These are phyloP conservation scores for Monosporascus sp. DNA, from an alignment of 2,329 filamentous ascomycete genomes.

Conservation along the genomic window DNA sequence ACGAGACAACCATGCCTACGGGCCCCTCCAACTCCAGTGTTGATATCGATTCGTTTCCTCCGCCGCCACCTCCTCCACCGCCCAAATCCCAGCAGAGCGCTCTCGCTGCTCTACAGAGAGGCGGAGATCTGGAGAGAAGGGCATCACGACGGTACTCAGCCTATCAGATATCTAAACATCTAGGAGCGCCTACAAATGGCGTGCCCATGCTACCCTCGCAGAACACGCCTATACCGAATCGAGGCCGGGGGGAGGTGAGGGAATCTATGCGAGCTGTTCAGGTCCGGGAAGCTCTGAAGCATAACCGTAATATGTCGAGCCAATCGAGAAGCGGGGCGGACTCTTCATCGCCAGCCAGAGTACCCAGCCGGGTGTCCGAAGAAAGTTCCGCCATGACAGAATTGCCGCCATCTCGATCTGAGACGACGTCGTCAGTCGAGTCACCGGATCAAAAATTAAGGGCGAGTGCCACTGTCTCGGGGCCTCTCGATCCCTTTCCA, in stretches of 20 bases:
- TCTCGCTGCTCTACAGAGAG: slow-evolving; percentile 81
- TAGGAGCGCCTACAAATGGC: slow-evolving; percentile 74
- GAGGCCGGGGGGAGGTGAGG: slow-evolving; percentile 69
- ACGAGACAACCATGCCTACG: slow-evolving; percentile 47
- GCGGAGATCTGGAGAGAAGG: slow-evolving; percentile 84
- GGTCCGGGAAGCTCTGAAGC: slow-evolving; percentile 43
- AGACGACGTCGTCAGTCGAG: slow-evolving; percentile 45
- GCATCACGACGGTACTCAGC: slow-evolving; percentile 91
- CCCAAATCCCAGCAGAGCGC: slow-evolving; percentile 84
- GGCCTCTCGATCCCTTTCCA: slow-evolving; percentile 48
- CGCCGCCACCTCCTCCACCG: slow-evolving; percentile 72
- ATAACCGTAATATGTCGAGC: slow-evolving; percentile 43
- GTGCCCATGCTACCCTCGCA: slow-evolving; percentile 83
- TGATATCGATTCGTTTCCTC: slow-evolving; percentile 62
- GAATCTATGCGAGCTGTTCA: slow-evolving; percentile 74
- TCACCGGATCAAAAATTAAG: slow-evolving; percentile 62
- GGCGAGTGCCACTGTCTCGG: slow-evolving; percentile 54
- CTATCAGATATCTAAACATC: slow-evolving; percentile 93
- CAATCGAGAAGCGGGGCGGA: slow-evolving; percentile 45
- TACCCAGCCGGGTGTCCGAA: slow-evolving; percentile 58
- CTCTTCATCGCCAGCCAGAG: slow-evolving; percentile 52
- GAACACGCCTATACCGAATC: slow-evolving; percentile 76
- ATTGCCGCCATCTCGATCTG: slow-evolving; percentile 23
- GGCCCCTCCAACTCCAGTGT: slow-evolving; percentile 40
- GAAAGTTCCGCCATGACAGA: slow-evolving; percentile 35